Conservation (phyloP, 805 yeast species). For the Suhomyces vadensis region DNA sequence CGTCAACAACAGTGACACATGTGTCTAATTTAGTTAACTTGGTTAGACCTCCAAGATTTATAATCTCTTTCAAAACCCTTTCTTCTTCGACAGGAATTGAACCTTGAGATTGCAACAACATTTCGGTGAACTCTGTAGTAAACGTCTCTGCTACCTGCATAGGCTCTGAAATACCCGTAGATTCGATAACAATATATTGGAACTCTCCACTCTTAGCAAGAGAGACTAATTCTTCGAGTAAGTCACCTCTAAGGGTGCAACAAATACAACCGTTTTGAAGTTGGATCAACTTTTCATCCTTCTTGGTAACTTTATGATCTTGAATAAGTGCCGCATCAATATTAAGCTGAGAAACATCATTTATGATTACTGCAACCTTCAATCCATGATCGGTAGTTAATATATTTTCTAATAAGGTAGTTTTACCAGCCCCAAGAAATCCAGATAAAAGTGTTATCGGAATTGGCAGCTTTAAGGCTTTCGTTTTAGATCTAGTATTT, state of each 20-base stretch:
- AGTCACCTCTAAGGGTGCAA: slow-evolving; percentile 48
- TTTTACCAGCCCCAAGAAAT: slow-evolving; percentile 48
- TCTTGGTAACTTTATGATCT: slow-evolving; percentile 40
- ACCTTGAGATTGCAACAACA: slow-evolving; percentile 28
- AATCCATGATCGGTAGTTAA: slow-evolving; percentile 40
- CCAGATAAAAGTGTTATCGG: slow-evolving; percentile 51
- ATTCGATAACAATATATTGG: slow-evolving; percentile 46
- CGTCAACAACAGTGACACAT: slow-evolving; percentile 49
- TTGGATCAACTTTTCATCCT: slow-evolving; percentile 45
- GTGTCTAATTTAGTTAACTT: slow-evolving; percentile 44
- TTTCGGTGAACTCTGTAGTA: slow-evolving; percentile 41
- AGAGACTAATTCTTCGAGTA: slow-evolving; percentile 42
- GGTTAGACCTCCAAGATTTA: slow-evolving; percentile 41
- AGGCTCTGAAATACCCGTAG: slow-evolving; percentile 51
- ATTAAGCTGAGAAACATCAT: slow-evolving; percentile 46
- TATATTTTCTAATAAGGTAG: slow-evolving; percentile 46
- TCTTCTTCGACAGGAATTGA: slow-evolving; percentile 18
- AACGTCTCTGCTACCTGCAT: slow-evolving; percentile 54
- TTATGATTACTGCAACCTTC: slow-evolving; percentile 47
- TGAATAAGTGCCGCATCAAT: slow-evolving; percentile 45
- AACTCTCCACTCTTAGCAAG: slow-evolving; percentile 36
- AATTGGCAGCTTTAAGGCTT: slow-evolving; percentile 25
- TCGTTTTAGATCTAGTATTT: not conserved
- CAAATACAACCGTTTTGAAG: slow-evolving; percentile 52
- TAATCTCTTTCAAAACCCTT: slow-evolving; percentile 23